Evolutionary conservation across 106 monocot species (phyloP).

Genomic region (Dendrobium catenatum): DNA sequence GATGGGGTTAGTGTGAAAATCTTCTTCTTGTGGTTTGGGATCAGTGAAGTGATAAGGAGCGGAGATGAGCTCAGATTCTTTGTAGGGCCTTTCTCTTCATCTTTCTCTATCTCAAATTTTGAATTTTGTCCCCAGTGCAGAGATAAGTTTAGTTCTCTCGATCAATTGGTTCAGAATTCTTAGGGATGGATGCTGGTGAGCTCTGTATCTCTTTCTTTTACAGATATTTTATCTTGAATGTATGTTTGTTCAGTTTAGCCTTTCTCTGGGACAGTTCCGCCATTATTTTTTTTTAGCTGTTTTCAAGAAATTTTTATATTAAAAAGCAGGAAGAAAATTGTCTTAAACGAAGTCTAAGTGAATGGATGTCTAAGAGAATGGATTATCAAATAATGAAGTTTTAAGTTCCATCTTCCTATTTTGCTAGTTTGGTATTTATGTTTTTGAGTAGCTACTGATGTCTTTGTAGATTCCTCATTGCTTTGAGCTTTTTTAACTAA

Average conservation of each 20-base stretch:
- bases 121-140: slow-evolving; percentile 25
- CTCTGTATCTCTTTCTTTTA: background rate
- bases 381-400: background rate
- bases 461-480: background rate
- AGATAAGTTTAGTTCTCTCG: slow-evolving; percentile 13
- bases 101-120: slow-evolving; percentile 31
- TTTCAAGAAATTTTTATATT: too few species aligned
- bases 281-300: too few species aligned
- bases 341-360: too few species aligned
- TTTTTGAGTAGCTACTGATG: background rate
- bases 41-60: slow-evolving; percentile 19
- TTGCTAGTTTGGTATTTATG: background rate
- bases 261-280: too few species aligned
- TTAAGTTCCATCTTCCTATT: background rate
- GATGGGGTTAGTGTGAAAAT: slow-evolving; percentile 37
- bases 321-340: too few species aligned
- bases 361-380: background rate
- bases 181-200: slow-evolving; percentile 2
- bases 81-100: slow-evolving; percentile 38
- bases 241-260: background rate
- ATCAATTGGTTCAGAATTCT: background rate
- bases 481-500: background rate
- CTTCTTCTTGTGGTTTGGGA: slow-evolving; percentile 29
- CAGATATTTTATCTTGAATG: background rate
- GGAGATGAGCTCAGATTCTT: slow-evolving; percentile 20